Percentiles rank a stretch among this genome's conserved stretches.
Conservation (phyloP, 2,329 filamentous ascomycete species). For the Alternaria sp. region DNA sequence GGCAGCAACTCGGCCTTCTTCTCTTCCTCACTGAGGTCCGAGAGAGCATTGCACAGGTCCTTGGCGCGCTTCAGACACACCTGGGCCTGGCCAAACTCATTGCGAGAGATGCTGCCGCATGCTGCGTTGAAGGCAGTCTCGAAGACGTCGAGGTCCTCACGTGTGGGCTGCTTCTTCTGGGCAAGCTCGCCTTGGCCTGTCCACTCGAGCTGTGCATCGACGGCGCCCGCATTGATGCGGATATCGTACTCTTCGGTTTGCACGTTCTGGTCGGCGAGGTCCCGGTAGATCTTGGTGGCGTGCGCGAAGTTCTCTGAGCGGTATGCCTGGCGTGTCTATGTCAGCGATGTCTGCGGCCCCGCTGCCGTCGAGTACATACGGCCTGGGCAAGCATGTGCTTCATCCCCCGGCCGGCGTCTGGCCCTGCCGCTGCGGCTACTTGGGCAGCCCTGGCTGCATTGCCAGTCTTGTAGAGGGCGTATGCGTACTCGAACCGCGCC, state of each 20-base stretch:
- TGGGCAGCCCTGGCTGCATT: slow-evolving; percentile 69
- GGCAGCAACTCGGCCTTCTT: slow-evolving; percentile 76
- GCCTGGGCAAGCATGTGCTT: slow-evolving; percentile 68
- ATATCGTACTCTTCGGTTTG: slow-evolving; percentile 75
- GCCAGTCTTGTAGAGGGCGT: slow-evolving; percentile 83
- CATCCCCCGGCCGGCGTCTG: slow-evolving; percentile 55
- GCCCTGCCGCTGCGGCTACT: slow-evolving; percentile 52
- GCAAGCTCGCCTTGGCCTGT: slow-evolving; percentile 61
- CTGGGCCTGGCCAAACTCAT: slow-evolving; percentile 69
- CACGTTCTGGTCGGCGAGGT: slow-evolving; percentile 59
- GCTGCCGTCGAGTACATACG: slow-evolving; percentile 46
- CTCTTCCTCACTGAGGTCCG: slow-evolving; percentile 76
- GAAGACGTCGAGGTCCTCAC: slow-evolving; percentile 74
- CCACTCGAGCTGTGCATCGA: slow-evolving; percentile 77
- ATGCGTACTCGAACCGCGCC: slow-evolving; percentile 74
- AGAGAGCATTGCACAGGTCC: slow-evolving; percentile 73
- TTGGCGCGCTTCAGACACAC: slow-evolving; percentile 73
- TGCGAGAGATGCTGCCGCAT: slow-evolving; percentile 73
- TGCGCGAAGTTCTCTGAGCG: slow-evolving; percentile 75
- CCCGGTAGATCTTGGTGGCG: slow-evolving; percentile 68
- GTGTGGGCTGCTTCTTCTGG: slow-evolving; percentile 61
- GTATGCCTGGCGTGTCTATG: slow-evolving; percentile 62
- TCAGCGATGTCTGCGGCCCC: slow-evolving; percentile 18
- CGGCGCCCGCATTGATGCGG: slow-evolving; percentile 75
- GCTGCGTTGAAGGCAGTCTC: slow-evolving; percentile 84